These are phyloP conservation scores for Capsicum rhomboideum DNA, from an alignment of 257 asterid genomes.

Conservation along the genomic window DNA sequence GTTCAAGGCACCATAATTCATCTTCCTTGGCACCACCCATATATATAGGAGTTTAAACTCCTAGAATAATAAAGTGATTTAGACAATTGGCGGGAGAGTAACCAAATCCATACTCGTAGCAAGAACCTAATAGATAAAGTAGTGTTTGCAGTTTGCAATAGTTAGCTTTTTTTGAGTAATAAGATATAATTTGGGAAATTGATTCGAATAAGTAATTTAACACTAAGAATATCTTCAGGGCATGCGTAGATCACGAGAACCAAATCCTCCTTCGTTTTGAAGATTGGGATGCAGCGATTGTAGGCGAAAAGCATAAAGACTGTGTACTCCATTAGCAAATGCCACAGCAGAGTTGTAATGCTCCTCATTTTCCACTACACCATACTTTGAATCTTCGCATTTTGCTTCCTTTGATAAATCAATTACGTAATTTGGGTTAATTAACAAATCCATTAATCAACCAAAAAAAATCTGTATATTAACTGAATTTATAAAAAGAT, in stretches of 20 bases:
- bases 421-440: neutral
- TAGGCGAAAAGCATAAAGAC: slow-evolving; percentile 18
- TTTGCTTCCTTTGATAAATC: slow-evolving; percentile 13
- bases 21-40: neutral
- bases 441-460: neutral
- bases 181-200: neutral
- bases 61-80: neutral
- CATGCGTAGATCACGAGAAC: neutral
- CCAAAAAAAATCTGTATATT: no score
- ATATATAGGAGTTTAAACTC: neutral
- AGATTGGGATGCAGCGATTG: slow-evolving; percentile 18
- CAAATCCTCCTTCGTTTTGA: slow-evolving; percentile 7
- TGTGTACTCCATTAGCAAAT: slow-evolving; percentile 21
- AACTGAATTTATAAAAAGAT: neutral
- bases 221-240: neutral
- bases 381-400: slow-evolving; percentile 22
- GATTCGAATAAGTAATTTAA: neutral
- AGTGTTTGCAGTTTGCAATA: neutral
- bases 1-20: neutral
- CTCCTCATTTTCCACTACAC: slow-evolving; percentile 22
- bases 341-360: slow-evolving; percentile 15
- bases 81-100: neutral
- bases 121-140: neutral
- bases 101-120: neutral
- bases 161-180: neutral